Evolutionary conservation across 768 basidiomycete genomes (phyloP).

Genomic region (Coprinopsis strossmayeri): DNA sequence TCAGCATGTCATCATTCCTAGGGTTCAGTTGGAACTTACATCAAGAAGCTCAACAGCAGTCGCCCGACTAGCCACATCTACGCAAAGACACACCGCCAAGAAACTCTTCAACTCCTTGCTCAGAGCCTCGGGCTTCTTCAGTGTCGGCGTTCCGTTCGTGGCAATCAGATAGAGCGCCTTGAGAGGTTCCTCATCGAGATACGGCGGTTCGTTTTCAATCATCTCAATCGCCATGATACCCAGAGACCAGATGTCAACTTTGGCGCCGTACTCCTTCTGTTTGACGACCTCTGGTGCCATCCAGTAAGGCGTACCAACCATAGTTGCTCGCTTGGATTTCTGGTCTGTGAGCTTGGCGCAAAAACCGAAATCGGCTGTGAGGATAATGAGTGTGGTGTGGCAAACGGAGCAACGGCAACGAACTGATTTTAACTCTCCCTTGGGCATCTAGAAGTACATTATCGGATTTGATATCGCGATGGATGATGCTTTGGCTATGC

Average conservation of each 20-base stretch:
- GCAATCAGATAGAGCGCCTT: slow-evolving; percentile 95
- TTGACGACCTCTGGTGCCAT: slow-evolving; percentile 99
- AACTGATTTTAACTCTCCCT: slow-evolving; percentile 96
- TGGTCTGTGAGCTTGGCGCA: slow-evolving; percentile 94
- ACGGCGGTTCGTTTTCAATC: slow-evolving; percentile 97
- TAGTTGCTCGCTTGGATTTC: slow-evolving; percentile 96
- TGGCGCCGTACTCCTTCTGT: slow-evolving; percentile 94
- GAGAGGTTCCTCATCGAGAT: slow-evolving; percentile 90
- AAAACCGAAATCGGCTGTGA: slow-evolving; percentile 90
- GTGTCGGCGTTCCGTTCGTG: slow-evolving; percentile 95
- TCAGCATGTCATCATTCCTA: too few relatives aligned
- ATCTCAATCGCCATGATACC: slow-evolving; percentile 99
- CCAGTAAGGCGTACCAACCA: slow-evolving; percentile 98
- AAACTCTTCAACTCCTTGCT: slow-evolving; percentile 93
- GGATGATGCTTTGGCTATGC: slow-evolving; percentile 91
- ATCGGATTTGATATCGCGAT: slow-evolving; percentile 96
- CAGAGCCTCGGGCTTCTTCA: slow-evolving; percentile 92
- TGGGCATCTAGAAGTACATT: slow-evolving; percentile 90
- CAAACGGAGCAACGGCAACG: slow-evolving; percentile 23
- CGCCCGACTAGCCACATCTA: slow-evolving; percentile 90
- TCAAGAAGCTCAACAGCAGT: slow-evolving; percentile 82
- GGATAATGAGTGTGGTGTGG: slow-evolving; percentile 7
- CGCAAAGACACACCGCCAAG: slow-evolving; percentile 95
- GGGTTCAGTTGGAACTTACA: too few relatives aligned
- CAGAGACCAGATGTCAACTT: slow-evolving; percentile 95